Evolutionary conservation across 1,284 basidiomycete species (phyloP).

Genomic region (Tranzscheliella williamsii): DNA sequence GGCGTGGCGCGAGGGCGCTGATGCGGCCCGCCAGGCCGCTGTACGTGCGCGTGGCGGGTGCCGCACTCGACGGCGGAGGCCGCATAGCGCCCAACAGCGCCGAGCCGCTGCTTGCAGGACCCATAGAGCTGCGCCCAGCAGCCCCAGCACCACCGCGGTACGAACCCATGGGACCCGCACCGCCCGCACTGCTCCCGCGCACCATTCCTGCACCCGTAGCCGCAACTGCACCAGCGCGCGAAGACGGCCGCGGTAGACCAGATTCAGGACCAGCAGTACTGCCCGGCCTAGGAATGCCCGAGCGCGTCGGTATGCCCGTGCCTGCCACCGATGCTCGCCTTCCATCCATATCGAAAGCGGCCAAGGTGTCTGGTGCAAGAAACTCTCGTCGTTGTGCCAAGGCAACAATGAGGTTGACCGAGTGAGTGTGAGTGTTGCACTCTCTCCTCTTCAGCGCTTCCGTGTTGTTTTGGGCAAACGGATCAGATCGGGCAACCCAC

Average conservation of each 20-base stretch:
- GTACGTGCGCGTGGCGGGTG: slow-evolving; percentile 20
- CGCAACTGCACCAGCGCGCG: slow-evolving; percentile 8
- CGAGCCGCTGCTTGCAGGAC: neutral
- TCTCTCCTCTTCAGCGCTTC: too few relatives aligned
- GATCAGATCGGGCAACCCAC: too few relatives aligned
- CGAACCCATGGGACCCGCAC: slow-evolving; percentile 32
- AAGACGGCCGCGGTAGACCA: slow-evolving; percentile 20
- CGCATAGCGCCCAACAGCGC: neutral
- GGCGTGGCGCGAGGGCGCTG: slow-evolving; percentile 21
- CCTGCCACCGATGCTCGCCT: slow-evolving; percentile 17
- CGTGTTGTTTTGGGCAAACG: too few relatives aligned
- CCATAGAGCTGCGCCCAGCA: slow-evolving; percentile 4
- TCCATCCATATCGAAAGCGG: slow-evolving; percentile 14
- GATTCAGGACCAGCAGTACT: slow-evolving; percentile 5
- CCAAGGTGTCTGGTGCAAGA: too few relatives aligned
- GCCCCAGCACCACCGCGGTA: slow-evolving; percentile 12
- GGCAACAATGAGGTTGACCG: too few relatives aligned
- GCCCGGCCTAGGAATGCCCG: slow-evolving; percentile 31
- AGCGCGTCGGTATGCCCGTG: slow-evolving; percentile 31
- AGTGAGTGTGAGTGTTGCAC: too few relatives aligned
- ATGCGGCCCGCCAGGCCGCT: slow-evolving; percentile 18
- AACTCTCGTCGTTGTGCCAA: too few relatives aligned
- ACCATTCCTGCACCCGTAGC: neutral
- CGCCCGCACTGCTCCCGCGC: neutral
- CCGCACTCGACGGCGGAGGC: slow-evolving; percentile 14